Evolutionary conservation across 148 eudicot genomes (phyloP).

Genomic region (Pouteria glomerata): DNA sequence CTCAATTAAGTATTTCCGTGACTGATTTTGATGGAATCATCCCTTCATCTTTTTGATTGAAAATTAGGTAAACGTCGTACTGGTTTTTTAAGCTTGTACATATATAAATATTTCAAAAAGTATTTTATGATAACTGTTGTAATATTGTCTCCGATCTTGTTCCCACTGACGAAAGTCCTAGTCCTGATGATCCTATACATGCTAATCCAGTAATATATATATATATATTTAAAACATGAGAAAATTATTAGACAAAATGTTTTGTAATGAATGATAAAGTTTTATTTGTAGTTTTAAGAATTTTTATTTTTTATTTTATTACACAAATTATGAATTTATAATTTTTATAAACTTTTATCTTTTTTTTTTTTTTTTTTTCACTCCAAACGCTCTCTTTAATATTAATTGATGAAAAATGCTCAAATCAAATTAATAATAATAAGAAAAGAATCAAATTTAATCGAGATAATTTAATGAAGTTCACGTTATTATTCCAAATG

Average conservation of each 20-base stretch:
- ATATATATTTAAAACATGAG: no score
- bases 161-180: neutral
- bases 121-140: neutral
- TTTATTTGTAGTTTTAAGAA: no score
- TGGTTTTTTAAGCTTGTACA: neutral
- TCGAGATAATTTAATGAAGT: neutral
- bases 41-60: neutral
- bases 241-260: neutral
- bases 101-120: neutral
- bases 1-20: neutral
- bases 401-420: no score
- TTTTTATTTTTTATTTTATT: no score
- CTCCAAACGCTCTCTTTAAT: no score
- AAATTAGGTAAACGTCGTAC: neutral
- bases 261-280: no score
- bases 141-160: neutral
- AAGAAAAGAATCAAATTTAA: no score
- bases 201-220: neutral
- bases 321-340: no score
- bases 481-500: neutral
- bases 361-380: no score
- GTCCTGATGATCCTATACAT: neutral
- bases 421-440: no score
- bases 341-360: no score
- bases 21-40: neutral